Base-by-base conservation (phyloP, 176 grass and related monocot genomes). In the Ampelocalamus luodianensis region DNA sequence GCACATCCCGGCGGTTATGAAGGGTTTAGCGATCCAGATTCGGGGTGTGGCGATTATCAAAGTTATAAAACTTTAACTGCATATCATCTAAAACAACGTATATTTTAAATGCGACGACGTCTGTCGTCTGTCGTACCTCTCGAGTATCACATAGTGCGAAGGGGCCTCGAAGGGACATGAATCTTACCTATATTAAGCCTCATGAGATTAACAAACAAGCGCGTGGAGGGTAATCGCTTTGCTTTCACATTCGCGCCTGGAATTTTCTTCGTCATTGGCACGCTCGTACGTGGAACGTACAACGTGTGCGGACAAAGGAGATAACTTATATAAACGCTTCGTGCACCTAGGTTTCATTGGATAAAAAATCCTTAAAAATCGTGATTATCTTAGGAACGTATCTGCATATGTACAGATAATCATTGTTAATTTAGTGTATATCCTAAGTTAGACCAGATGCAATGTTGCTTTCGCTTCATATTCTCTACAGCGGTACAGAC, bases 381-480 rank as follows among this genome's bases (percentile, higher is more conserved):
- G 8, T 32, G n/a, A 49, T 64, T 2, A 36, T 18, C 22, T 11
- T 22, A 46, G 15, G 60, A 50, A 34, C 26, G 11, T 50, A 37
- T 80, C 10, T 60, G 3, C 9, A 11, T 60, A 23, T 10, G 20
- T 23, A 10, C n/a, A 54, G 1, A 54, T 54, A 6, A 60, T 60
- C 8, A 0, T 24, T 60, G 56, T 60, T 60, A 16, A 15, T 24
- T 6, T 0, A 48, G 23, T 34, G 10, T 10, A 44, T 18, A 8
- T 10, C 8, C 54, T 56, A 56, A 56, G 8, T 18, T 6, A 0
- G 18, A 49, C 32, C 37, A 27, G 11, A 23, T 24, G 64, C 12
- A 12, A 45, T 42, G 14, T 69, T 81, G 79, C 65, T 71, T 71
- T 69, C 79, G 9, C 20, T 37, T 40, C 65, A 55, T 81, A 7